Evolutionary conservation across 106 monocot species (phyloP).

Genomic region (Acorus calamus): DNA sequence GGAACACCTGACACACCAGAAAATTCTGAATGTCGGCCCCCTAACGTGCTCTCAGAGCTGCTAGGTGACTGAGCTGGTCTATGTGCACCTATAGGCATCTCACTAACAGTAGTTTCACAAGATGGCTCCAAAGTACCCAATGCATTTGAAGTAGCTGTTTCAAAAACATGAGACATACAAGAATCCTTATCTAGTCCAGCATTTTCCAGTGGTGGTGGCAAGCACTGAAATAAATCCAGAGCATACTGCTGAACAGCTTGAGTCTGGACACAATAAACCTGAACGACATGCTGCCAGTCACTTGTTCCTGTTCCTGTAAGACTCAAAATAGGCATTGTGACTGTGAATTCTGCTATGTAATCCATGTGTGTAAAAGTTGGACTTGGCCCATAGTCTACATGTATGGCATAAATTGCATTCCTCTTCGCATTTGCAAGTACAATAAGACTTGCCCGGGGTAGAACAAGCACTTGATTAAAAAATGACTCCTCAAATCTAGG

Average conservation of each 20-base stretch:
- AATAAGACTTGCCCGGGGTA: constrained; percentile 70
- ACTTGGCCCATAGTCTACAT: constrained; percentile 72
- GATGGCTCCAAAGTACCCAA: constrained; percentile 13
- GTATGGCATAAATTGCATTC: constrained; percentile 94
- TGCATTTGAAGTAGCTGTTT: constrained; percentile 23
- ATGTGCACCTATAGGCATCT: constrained; percentile 16
- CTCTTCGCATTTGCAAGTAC: constrained; percentile 97
- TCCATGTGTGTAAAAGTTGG: constrained; percentile 84
- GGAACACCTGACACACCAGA: constrained; percentile 11
- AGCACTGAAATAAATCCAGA: constrained; percentile 73
- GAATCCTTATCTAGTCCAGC: constrained; percentile 39
- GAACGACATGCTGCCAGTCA: constrained; percentile 68
- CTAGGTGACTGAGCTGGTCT: constrained; percentile 12
- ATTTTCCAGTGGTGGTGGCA: constrained; percentile 48
- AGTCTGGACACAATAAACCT: constrained; percentile 96
- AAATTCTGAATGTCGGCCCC: constrained; percentile 5
- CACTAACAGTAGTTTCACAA: constrained; percentile 15
- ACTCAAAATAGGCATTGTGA: constrained; percentile 97
- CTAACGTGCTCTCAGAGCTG: constrained; percentile 18
- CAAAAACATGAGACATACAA: constrained; percentile 15
- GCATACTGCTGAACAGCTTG: constrained; percentile 99
- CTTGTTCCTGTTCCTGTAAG: constrained; percentile 79
- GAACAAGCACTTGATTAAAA: constrained; percentile 87
- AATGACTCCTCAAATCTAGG: constrained; percentile 67
- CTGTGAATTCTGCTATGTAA: constrained; percentile 91